These are phyloP conservation scores for Nannizziopsis arthrosporioides DNA, from an alignment of 2,329 filamentous ascomycete genomes.

Conservation along the genomic window DNA sequence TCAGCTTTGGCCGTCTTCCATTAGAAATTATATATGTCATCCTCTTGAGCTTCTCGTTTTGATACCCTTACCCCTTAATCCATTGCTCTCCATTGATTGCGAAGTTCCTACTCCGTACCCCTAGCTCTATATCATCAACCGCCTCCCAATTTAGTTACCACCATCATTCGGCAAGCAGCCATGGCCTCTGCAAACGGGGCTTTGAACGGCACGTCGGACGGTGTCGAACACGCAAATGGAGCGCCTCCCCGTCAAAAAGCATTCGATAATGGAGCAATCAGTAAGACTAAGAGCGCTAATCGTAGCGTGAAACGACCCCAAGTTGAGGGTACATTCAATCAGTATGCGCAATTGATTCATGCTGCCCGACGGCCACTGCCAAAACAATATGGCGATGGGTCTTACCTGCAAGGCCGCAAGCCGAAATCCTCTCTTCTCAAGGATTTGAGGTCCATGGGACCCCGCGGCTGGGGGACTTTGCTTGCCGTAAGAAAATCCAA, in stretches of 20 bases:
- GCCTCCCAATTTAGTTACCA: too few species aligned
- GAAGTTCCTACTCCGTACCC: not conserved
- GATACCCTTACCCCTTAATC: not conserved
- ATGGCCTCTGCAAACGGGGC: conserved; percentile 5
- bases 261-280: not conserved
- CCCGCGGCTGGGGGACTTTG: conserved; percentile 51
- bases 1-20: too few species aligned
- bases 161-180: not conserved
- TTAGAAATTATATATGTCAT: too few species aligned
- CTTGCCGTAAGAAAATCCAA: conserved; percentile 50
- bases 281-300: conserved; percentile 12
- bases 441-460: conserved; percentile 48
- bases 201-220: conserved; percentile 2
- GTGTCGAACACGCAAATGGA: conserved; percentile 1
- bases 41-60: not conserved
- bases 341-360: conserved; percentile 38
- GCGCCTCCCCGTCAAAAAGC: not conserved
- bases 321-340: conserved; percentile 32
- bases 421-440: conserved; percentile 42
- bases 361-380: conserved; percentile 53
- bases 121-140: not conserved
- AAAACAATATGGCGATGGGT: conserved; percentile 51
- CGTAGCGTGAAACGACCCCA: conserved; percentile 30
- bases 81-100: not conserved
- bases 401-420: conserved; percentile 42